phyloP scores from a whole-genome alignment of 176 grass and related monocot genomes.

The Coix lacrymajobi region DNA sequence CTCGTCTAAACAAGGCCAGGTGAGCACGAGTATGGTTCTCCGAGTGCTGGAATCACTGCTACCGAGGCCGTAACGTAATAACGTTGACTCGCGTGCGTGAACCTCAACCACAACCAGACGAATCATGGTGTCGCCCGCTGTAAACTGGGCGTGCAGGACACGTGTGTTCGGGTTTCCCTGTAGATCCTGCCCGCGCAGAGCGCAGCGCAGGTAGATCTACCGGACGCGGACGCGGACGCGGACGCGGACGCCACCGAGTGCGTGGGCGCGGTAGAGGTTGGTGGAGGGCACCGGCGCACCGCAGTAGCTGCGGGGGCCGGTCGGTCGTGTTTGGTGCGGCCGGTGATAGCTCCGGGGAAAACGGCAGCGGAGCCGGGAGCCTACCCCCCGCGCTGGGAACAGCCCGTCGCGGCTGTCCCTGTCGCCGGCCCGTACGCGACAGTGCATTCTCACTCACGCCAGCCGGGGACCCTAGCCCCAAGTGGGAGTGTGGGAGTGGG shows the following conservation, averaged over 20 bases:
- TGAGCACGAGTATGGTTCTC: background rate
- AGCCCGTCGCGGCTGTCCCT: background rate
- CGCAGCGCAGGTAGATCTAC: background rate
- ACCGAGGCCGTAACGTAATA: background rate
- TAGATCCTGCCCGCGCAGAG: background rate
- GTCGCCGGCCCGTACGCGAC: background rate
- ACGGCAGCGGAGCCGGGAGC: background rate
- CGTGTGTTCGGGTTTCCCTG: background rate
- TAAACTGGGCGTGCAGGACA: background rate
- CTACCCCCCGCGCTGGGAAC: background rate
- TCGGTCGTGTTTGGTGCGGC: background rate
- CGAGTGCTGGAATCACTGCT: background rate
- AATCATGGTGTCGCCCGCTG: background rate
- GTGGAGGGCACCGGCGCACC: background rate
- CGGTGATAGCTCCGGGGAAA: background rate
- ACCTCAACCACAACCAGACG: background rate
- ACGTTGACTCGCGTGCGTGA: background rate
- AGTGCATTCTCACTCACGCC: background rate
- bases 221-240: background rate
- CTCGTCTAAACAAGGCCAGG: no score
- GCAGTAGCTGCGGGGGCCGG: background rate
- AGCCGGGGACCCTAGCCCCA: no score
- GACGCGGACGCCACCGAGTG: background rate
- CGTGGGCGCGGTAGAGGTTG: background rate
- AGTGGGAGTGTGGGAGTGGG: no score